phyloP scores from a whole-genome alignment of 768 basidiomycete species.

The Galerina sulciceps region DNA sequence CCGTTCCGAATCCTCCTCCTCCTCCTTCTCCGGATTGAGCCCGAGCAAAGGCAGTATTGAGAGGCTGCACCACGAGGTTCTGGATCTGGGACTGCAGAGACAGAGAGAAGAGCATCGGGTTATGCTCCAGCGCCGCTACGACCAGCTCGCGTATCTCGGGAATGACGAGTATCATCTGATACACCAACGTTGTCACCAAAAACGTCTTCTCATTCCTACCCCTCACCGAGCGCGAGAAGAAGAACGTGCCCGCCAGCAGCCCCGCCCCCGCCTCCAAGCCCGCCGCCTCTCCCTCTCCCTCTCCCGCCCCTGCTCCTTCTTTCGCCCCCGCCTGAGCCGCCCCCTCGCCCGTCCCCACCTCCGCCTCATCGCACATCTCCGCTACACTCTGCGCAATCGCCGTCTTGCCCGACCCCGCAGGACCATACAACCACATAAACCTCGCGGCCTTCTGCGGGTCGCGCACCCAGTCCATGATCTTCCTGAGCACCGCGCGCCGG shows the following conservation, averaged over 20 bases:
- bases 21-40: background rate
- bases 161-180: constrained; percentile 16
- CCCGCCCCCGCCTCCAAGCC: too few species aligned
- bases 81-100: constrained; percentile 10
- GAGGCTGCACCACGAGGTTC: constrained; percentile 14
- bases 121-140: constrained; percentile 6
- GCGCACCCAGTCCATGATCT: constrained; percentile 16
- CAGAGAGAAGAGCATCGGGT: constrained; percentile 13
- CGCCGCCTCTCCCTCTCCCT: too few species aligned
- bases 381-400: constrained; percentile 23
- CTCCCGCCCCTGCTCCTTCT: too few species aligned
- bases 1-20: too few species aligned
- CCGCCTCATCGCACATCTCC: constrained; percentile 10
- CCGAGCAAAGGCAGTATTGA: constrained; percentile 1
- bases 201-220: constrained; percentile 9
- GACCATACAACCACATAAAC: constrained; percentile 23
- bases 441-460: background rate
- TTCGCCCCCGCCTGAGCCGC: too few species aligned
- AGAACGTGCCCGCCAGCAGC: constrained; percentile 16
- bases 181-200: constrained; percentile 21
- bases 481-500: constrained; percentile 5
- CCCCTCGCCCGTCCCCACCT: constrained; percentile 1
- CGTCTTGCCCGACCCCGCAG: constrained; percentile 24
- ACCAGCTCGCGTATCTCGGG: constrained; percentile 5
- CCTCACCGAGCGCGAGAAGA: constrained; percentile 18